Evolutionary conservation across 352 stramenopile genomes (phyloP).

Genomic region (Pythium aristosporum): DNA sequence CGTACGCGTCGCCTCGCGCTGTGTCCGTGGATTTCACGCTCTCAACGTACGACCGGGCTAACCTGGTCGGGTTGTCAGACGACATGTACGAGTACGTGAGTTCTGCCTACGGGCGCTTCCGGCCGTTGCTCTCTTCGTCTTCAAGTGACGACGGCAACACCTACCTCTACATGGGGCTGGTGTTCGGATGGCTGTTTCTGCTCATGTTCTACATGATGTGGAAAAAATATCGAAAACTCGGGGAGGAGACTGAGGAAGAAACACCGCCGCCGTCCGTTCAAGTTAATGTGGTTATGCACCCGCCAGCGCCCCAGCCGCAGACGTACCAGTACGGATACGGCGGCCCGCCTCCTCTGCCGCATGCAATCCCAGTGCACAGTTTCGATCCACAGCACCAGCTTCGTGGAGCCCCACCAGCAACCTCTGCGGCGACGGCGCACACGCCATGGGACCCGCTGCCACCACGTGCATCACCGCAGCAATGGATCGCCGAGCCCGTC

Average conservation of each 20-base stretch:
- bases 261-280: not conserved
- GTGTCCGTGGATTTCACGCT: slow-evolving; percentile 7
- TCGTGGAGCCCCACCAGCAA: not conserved
- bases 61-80: too few relatives aligned
- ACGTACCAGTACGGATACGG: not conserved
- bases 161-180: not conserved
- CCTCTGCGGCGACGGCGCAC: not conserved
- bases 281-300: not conserved
- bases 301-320: not conserved
- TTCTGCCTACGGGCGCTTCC: not conserved
- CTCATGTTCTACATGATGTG: not conserved
- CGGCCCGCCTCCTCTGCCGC: too few relatives aligned
- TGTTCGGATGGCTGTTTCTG: not conserved
- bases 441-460: not conserved
- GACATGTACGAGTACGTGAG: slow-evolving; percentile 1
- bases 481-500: not conserved
- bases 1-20: not conserved
- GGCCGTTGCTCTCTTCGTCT: not conserved
- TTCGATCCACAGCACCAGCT: too few relatives aligned
- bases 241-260: not conserved
- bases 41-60: not conserved
- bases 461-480: not conserved
- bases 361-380: too few relatives aligned
- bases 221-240: not conserved
- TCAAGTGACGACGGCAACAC: not conserved